These are phyloP conservation scores for Sarocladiaceae sp. DNA, from an alignment of 2,329 filamentous ascomycete species.

Conservation along the genomic window DNA sequence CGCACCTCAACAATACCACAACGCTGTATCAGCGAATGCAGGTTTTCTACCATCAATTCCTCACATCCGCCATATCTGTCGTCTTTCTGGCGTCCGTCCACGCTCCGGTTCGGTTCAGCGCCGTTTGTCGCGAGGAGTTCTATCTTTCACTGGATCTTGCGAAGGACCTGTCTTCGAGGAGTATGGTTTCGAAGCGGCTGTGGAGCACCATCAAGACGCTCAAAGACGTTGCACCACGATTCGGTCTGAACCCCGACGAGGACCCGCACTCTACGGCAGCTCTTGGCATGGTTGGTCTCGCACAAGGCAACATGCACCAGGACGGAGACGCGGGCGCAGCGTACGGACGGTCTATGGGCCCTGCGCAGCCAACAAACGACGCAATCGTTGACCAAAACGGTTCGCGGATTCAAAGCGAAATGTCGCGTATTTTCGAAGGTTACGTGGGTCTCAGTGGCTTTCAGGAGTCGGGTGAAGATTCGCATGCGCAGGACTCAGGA, in stretches of 20 bases:
- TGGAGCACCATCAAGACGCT: constrained; percentile 68
- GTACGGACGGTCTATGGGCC: constrained; percentile 19
- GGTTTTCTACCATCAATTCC: constrained; percentile 74
- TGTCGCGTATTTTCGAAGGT: constrained; percentile 40
- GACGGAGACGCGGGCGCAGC: constrained; percentile 15
- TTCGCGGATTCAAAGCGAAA: constrained; percentile 44
- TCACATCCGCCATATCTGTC: constrained; percentile 67
- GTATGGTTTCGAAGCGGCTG: constrained; percentile 64
- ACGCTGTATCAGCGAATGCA: constrained; percentile 67
- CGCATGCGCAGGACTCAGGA: constrained; percentile 18
- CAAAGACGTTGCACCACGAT: constrained; percentile 63
- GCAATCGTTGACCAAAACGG: constrained; percentile 34
- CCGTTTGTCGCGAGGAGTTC: constrained; percentile 65
- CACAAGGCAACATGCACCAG: constrained; percentile 30
- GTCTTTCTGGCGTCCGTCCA: constrained; percentile 73
- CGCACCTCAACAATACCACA: constrained; percentile 63
- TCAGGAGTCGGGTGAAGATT: constrained; percentile 22
- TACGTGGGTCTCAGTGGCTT: constrained; percentile 31
- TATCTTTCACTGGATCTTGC: constrained; percentile 72
- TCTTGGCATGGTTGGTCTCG: constrained; percentile 49
- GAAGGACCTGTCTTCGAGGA: constrained; percentile 64
- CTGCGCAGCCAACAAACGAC: constrained; percentile 15
- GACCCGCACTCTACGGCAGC: constrained; percentile 47
- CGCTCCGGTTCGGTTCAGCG: constrained; percentile 64
- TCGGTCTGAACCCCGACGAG: constrained; percentile 49